These are phyloP conservation scores for Sporothrix pallida DNA, from an alignment of 2,329 filamentous ascomycete genomes.

Conservation along the genomic window DNA sequence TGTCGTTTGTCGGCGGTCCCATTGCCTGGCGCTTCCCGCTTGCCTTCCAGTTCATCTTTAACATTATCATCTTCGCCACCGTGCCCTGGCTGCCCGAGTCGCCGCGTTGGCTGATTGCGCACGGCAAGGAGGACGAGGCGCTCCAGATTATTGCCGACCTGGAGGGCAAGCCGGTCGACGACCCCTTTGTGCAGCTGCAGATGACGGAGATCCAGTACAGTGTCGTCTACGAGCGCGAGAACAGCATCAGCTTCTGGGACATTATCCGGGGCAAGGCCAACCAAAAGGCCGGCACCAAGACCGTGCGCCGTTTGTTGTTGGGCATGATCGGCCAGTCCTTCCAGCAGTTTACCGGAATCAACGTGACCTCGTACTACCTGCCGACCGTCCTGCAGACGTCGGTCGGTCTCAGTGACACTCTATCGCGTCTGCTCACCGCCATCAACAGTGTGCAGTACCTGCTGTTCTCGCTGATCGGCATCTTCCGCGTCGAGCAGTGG, in stretches of 20 bases:
- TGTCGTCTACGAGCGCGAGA: conserved; percentile 59
- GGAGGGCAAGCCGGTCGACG: conserved; percentile 50
- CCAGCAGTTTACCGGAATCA: conserved; percentile 51
- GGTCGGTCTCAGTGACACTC: conserved; percentile 55
- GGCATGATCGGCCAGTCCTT: conserved; percentile 42
- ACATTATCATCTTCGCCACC: conserved; percentile 60
- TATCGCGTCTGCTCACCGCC: conserved; percentile 54
- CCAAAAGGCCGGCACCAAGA: conserved; percentile 49
- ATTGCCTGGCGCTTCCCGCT: conserved; percentile 67
- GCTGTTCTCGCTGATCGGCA: conserved; percentile 36
- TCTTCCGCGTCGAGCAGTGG: conserved; percentile 38
- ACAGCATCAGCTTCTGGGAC: conserved; percentile 36
- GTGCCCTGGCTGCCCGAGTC: conserved; percentile 62
- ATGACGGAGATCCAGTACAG: conserved; percentile 61
- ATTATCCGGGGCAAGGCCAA: conserved; percentile 36
- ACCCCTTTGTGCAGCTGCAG: conserved; percentile 62
- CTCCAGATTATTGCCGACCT: conserved; percentile 52
- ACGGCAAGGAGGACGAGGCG: conserved; percentile 53
- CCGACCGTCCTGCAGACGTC: conserved; percentile 59
- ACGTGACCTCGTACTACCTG: conserved; percentile 42
- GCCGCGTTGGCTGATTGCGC: conserved; percentile 54
- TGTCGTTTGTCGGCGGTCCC: conserved; percentile 57
- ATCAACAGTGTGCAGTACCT: conserved; percentile 39
- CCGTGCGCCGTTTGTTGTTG: conserved; percentile 42
- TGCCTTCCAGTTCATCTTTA: conserved; percentile 64